phyloP scores from a whole-genome alignment of 75 land plant genomes.

The Pseudotsuga menziesii region DNA sequence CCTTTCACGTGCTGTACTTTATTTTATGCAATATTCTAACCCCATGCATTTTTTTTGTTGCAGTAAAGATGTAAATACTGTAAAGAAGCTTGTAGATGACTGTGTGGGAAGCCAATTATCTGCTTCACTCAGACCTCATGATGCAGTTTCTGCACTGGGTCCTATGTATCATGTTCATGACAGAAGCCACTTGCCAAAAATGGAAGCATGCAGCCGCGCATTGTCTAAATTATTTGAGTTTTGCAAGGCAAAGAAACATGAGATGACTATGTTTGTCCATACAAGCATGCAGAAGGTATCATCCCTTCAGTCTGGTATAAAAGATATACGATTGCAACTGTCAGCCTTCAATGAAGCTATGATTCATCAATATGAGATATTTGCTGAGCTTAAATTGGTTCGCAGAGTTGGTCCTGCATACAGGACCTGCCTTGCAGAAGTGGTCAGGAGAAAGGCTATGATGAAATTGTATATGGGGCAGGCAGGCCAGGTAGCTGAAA shows the following conservation, averaged over 20 bases:
- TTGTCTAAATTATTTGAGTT: slow-evolving; percentile 53
- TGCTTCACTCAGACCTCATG: slow-evolving; percentile 87
- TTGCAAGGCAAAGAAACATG: slow-evolving; percentile 69
- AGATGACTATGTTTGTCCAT: slow-evolving; percentile 83
- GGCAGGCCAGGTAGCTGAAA: slow-evolving; percentile 99
- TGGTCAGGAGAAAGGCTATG: slow-evolving; percentile 82
- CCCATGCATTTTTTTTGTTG: slow-evolving; percentile 10
- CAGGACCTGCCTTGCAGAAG: slow-evolving; percentile 90
- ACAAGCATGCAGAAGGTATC: slow-evolving; percentile 81
- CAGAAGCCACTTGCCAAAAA: slow-evolving; percentile 69
- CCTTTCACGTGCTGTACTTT: neutral
- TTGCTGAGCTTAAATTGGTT: slow-evolving; percentile 63
- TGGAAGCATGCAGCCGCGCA: slow-evolving; percentile 62
- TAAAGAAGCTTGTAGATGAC: slow-evolving; percentile 87
- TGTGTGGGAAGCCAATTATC: slow-evolving; percentile 55
- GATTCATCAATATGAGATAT: slow-evolving; percentile 69
- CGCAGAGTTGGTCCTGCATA: slow-evolving; percentile 81
- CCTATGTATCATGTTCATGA: slow-evolving; percentile 97
- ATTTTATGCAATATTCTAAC: neutral
- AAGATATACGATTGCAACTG: slow-evolving; percentile 65
- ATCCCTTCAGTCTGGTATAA: slow-evolving; percentile 58
- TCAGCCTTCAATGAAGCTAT: slow-evolving; percentile 85
- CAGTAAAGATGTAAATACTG: slow-evolving; percentile 93
- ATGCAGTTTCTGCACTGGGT: slow-evolving; percentile 96
- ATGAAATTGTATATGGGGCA: slow-evolving; percentile 96